Percentiles rank a stretch among this genome's conserved stretches.
Conservation (phyloP, 108 stramenopile species). For the Fragilariopsis cylindrus region DNA sequence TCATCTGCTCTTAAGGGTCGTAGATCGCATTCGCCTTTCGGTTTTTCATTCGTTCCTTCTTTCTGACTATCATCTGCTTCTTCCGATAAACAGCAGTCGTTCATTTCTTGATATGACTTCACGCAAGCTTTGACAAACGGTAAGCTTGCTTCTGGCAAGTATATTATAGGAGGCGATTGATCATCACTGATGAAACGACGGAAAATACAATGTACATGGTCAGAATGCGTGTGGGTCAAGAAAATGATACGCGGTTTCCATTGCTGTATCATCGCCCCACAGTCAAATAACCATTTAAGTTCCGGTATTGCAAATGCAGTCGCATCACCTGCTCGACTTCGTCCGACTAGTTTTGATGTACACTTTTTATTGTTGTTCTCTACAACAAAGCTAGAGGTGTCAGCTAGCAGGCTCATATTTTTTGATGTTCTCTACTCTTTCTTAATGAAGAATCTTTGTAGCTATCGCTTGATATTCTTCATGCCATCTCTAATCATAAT, state of each 20-base stretch:
- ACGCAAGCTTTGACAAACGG: conserved; percentile 35
- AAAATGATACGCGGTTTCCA: conserved; percentile 37
- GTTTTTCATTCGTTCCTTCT: background rate
- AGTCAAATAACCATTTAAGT: conserved; percentile 52
- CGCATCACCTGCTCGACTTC: conserved; percentile 53
- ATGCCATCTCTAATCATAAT: too few relatives aligned
- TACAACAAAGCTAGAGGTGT: background rate
- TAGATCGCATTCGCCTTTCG: conserved; percentile 10
- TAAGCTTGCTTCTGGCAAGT: conserved; percentile 30
- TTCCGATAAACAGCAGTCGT: conserved; percentile 21
- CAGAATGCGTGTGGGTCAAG: conserved; percentile 48
- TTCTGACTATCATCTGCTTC: background rate
- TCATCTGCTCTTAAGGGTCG: conserved; percentile 23
- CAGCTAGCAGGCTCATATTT: too few relatives aligned
- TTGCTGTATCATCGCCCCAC: conserved; percentile 39
- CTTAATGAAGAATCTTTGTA: too few relatives aligned
- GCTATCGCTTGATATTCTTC: too few relatives aligned
- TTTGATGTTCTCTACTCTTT: too few relatives aligned
- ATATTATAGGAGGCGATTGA: conserved; percentile 26
- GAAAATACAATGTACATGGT: conserved; percentile 38
- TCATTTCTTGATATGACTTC: conserved; percentile 33
- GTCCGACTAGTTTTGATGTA: conserved; percentile 26
- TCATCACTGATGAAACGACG: conserved; percentile 8
- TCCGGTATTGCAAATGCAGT: conserved; percentile 43
- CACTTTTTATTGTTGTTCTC: background rate